Evolutionary conservation across 139 green algal species (phyloP), one percentile per base, ranked within the genome.

Genomic region (Coelastrella sp.): DNA sequence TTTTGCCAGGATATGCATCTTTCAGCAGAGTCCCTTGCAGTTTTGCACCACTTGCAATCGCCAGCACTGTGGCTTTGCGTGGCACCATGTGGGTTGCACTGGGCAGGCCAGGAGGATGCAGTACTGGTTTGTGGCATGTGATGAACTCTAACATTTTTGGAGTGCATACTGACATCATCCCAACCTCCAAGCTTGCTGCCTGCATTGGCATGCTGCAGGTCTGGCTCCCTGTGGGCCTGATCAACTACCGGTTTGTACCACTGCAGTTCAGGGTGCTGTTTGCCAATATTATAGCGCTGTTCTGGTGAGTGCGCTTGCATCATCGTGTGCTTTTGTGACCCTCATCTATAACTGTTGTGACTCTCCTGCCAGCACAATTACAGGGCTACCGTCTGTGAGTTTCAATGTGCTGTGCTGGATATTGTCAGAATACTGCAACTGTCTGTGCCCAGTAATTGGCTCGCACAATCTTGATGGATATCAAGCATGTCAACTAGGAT

Each of bases 161-260:
- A 47, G 32, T 47, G 32, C 32, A 47, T 47, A 47, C 32, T 47
- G 32, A 47, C 73, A 80, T 32, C 73, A 71, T 14, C 64, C 64
- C 16, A 71, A 11, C 13, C 11, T 3, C 64, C 16, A 19, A 5
- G 64, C 60, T 8, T 60, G 8, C 81, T 86, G 61, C n/a, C 19
- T 71, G 23, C 20, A 0, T 59, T 89, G 71, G 32, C 32, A 54
- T 89, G 83, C 66, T 92, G 66, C 54, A 95, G 89, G 23, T 97
- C 76, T 97, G 95, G 95, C 95, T 94, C 0, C 11, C 95, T 22
- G 95, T 92, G 5, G 87, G 91, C 1, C 76, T 97, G n/a, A 95
- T 97, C 92, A 97, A 97, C 91, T 97, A 97, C 83, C 85, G 87
- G 22, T 97, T 95, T 76, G 89, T 97, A 11, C 95, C 95, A 17